These are phyloP conservation scores for Pseudocercospora macadamiae DNA, from an alignment of 2,329 filamentous ascomycete genomes.

Conservation along the genomic window DNA sequence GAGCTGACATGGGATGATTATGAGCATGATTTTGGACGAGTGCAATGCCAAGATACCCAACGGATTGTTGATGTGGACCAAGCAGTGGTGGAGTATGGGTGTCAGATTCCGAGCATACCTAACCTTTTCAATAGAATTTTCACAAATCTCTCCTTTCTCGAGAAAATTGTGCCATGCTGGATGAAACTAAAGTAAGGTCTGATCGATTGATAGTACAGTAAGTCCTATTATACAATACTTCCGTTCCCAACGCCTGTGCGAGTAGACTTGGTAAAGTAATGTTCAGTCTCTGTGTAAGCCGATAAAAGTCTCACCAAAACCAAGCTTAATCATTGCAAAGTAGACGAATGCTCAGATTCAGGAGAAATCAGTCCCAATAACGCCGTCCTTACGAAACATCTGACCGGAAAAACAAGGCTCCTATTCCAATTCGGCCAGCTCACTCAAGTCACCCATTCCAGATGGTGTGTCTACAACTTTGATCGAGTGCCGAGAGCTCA, in stretches of 20 bases:
- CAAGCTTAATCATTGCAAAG: not conserved
- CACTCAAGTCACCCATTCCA: not conserved
- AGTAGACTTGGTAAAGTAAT: not conserved
- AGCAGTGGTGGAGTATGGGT: not conserved
- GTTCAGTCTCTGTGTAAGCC: not conserved
- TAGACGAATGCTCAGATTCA: not conserved
- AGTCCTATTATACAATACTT: not conserved
- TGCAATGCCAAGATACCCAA: not conserved
- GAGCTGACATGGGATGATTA: not conserved
- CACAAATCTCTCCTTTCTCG: no score
- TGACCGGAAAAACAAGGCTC: no score
- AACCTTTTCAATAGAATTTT: not conserved
- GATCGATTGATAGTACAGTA: not conserved
- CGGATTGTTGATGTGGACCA: not conserved
- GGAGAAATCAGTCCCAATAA: not conserved
- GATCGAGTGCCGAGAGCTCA: constrained; percentile 17
- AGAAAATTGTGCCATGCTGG: no score
- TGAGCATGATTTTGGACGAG: not conserved
- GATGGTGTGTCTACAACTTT: constrained; percentile 9
- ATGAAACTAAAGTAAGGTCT: no score
- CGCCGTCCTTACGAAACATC: not conserved
- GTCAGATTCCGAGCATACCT: not conserved
- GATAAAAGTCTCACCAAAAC: no score
- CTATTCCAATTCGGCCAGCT: not conserved
- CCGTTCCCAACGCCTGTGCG: not conserved